phyloP scores from a whole-genome alignment of 805 yeast species.

The Naumovozyma baii region DNA sequence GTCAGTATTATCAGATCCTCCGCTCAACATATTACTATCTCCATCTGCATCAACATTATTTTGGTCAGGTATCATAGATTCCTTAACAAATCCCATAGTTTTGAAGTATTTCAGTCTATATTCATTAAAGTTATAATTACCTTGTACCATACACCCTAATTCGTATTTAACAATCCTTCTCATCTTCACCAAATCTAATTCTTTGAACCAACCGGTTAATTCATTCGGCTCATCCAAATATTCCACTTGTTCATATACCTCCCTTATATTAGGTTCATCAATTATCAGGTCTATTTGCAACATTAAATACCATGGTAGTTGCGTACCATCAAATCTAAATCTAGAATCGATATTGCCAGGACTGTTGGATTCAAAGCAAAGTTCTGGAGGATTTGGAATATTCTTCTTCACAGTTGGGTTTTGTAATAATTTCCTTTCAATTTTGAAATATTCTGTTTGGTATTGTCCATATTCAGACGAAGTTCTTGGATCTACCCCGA shows the following conservation, averaged over 20 bases:
- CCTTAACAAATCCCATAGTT: constrained; percentile 37
- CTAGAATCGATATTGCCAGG: constrained; percentile 34
- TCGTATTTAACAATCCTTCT: constrained; percentile 68
- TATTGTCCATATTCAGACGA: constrained; percentile 47
- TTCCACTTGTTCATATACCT: constrained; percentile 37
- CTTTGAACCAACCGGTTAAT: constrained; percentile 64
- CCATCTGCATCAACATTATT: constrained; percentile 24
- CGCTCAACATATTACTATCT: constrained; percentile 18
- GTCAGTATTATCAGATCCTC: constrained; percentile 4
- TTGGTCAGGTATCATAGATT: constrained; percentile 25
- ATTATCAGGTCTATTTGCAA: constrained; percentile 72
- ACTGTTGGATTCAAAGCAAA: constrained; percentile 26
- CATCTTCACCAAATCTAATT: constrained; percentile 50
- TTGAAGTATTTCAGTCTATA: constrained; percentile 31
- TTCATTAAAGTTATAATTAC: constrained; percentile 38
- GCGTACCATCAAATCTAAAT: constrained; percentile 62
- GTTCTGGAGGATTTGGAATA: constrained; percentile 25
- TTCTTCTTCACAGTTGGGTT: constrained; percentile 24
- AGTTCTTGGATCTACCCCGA: constrained; percentile 68
- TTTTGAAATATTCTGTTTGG: constrained; percentile 76
- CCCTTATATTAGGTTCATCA: constrained; percentile 50
- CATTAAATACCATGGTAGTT: constrained; percentile 57
- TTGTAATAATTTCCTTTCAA: constrained; percentile 22
- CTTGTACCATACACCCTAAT: constrained; percentile 46
- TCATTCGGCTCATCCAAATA: constrained; percentile 39